Evolutionary conservation across 2,329 filamentous ascomycete genomes (phyloP).

Genomic region (Chaetothyriales sp.): DNA sequence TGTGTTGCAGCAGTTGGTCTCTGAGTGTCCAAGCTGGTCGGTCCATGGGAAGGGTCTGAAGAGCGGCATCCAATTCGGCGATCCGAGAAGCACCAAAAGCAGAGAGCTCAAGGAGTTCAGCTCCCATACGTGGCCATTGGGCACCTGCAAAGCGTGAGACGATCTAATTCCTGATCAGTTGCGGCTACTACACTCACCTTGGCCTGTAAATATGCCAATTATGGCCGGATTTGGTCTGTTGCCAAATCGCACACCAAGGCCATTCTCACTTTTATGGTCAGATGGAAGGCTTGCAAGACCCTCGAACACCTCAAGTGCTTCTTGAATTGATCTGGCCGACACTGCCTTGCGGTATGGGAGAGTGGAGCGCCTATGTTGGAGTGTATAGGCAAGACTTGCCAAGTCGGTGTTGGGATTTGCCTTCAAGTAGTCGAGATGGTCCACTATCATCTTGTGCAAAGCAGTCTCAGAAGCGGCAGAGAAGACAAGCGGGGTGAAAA

Average conservation of each 20-base stretch:
- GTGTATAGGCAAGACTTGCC: not conserved
- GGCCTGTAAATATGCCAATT: slow-evolving; percentile 23
- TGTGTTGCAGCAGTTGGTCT: slow-evolving; percentile 12
- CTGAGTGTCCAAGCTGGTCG: slow-evolving; percentile 3
- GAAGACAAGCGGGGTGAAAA: not conserved
- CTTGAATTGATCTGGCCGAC: not conserved
- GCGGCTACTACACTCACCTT: slow-evolving; percentile 10
- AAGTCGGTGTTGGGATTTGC: not conserved
- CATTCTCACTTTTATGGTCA: not conserved
- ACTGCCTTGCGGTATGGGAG: not conserved
- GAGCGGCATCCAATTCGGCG: slow-evolving; percentile 3
- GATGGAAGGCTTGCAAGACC: not conserved
- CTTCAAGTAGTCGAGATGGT: not conserved
- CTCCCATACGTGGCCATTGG: slow-evolving; percentile 24
- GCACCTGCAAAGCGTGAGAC: slow-evolving; percentile 14
- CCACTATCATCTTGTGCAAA: not conserved
- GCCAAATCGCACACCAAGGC: not conserved
- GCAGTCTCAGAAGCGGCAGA: not conserved
- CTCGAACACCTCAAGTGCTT: not conserved
- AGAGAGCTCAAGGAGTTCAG: slow-evolving; percentile 17
- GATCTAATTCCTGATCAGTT: not conserved
- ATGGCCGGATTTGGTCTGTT: slow-evolving; percentile 5
- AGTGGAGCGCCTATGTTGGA: not conserved
- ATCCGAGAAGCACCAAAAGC: slow-evolving; percentile 4
- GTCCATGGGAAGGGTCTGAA: slow-evolving; percentile 7